These are phyloP conservation scores for Gliomastix tumulicola DNA, from an alignment of 2,329 filamentous ascomycete species.

Conservation along the genomic window DNA sequence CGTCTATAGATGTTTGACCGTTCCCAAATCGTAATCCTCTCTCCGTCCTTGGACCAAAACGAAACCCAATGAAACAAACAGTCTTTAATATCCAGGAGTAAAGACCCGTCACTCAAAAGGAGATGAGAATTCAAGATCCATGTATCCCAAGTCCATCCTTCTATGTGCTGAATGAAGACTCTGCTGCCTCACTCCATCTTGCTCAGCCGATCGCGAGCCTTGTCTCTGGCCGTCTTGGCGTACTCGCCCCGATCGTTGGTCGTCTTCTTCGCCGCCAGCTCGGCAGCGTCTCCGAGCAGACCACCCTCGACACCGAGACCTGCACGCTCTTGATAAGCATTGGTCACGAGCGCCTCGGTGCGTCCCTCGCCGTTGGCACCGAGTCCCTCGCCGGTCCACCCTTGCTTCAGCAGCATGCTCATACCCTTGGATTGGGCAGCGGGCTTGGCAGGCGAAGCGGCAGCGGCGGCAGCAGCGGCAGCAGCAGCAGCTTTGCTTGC, in stretches of 20 bases:
- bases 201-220: slow-evolving; percentile 60
- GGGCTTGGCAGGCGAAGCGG: slow-evolving; percentile 18
- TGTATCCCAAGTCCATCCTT: too few relatives aligned
- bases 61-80: too few relatives aligned
- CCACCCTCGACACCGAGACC: slow-evolving; percentile 63
- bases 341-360: slow-evolving; percentile 56
- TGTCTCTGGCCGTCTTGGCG: slow-evolving; percentile 56
- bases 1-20: too few relatives aligned
- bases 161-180: too few relatives aligned
- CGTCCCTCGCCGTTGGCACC: slow-evolving; percentile 57
- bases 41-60: too few relatives aligned
- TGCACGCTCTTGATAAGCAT: slow-evolving; percentile 60
- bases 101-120: too few relatives aligned
- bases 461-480: too few relatives aligned
- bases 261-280: slow-evolving; percentile 56
- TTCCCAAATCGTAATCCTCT: too few relatives aligned
- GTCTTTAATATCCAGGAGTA: too few relatives aligned
- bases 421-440: slow-evolving; percentile 52
- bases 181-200: slow-evolving; percentile 29
- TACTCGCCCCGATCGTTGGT: slow-evolving; percentile 55
- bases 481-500: too few relatives aligned
- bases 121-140: too few relatives aligned
- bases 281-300: slow-evolving; percentile 61
- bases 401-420: slow-evolving; percentile 65
- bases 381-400: slow-evolving; percentile 61